Conservation (phyloP, 1,139 yeast genomes). For the Pichia sp. region DNA sequence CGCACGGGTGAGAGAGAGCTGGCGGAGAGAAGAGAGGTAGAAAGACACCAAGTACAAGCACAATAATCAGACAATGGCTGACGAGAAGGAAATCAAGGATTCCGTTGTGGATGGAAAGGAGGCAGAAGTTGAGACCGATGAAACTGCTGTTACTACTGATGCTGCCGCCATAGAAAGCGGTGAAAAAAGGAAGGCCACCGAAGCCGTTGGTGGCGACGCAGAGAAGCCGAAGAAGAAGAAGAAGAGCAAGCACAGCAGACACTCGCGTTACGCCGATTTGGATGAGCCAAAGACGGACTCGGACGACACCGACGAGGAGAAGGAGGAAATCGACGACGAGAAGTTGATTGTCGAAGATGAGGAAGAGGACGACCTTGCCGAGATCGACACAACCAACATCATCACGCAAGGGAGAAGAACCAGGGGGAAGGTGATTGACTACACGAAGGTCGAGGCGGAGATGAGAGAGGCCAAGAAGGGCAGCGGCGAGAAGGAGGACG, state of each 20-base stretch:
- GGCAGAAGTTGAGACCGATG: background rate
- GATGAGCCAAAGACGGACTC: slow-evolving; percentile 35
- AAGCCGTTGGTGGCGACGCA: slow-evolving; percentile 20
- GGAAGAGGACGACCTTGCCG: slow-evolving; percentile 78
- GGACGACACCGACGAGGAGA: slow-evolving; percentile 43
- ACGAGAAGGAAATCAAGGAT: slow-evolving; percentile 7
- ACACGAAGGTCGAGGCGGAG: slow-evolving; percentile 76
- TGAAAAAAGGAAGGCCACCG: slow-evolving; percentile 20
- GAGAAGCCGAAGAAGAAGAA: slow-evolving; percentile 34
- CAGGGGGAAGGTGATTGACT: slow-evolving; percentile 85
- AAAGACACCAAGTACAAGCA: background rate
- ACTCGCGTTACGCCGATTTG: slow-evolving; percentile 43
- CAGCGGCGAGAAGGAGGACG: slow-evolving; percentile 47
- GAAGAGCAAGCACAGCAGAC: slow-evolving; percentile 43
- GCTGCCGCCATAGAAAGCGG: background rate
- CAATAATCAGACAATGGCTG: slow-evolving; percentile 1
- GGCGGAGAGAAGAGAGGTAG: background rate
- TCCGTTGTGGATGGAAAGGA: background rate
- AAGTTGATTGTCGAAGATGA: slow-evolving; percentile 52
- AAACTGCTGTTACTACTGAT: no score
- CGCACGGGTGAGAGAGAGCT: background rate
- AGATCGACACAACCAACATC: slow-evolving; percentile 80
- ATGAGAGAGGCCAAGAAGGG: slow-evolving; percentile 49
- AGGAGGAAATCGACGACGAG: slow-evolving; percentile 51
- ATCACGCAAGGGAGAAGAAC: slow-evolving; percentile 85